A percentile compares a stretch with the other conserved stretches of the same genome.
phyloP scores from a whole-genome alignment of 768 basidiomycete genomes.

The Pulveroboletus sp. region DNA sequence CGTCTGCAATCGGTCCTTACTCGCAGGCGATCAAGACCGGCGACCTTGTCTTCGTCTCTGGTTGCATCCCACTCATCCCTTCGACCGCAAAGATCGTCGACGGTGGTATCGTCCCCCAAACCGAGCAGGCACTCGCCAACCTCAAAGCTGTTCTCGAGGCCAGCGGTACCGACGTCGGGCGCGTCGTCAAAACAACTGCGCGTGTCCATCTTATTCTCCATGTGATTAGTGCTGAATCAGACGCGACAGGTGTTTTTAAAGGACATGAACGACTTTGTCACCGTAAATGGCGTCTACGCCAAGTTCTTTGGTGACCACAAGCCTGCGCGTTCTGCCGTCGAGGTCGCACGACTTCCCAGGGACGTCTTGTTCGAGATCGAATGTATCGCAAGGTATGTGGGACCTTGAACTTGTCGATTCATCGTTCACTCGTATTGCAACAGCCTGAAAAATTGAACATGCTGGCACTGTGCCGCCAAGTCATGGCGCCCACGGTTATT shows the following conservation, averaged over 20 bases:
- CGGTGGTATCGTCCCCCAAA: conserved; percentile 39
- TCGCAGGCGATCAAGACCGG: conserved; percentile 83
- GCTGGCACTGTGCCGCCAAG: too few relatives aligned
- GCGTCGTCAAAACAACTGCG: conserved; percentile 91
- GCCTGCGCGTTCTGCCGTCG: conserved; percentile 90
- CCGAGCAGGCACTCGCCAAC: conserved; percentile 84
- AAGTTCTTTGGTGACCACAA: conserved; percentile 87
- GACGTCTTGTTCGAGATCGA: conserved; percentile 94
- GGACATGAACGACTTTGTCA: conserved; percentile 84
- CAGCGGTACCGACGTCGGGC: conserved; percentile 70
- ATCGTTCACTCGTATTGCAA: neutral
- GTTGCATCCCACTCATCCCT: conserved; percentile 84
- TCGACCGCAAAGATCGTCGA: conserved; percentile 46
- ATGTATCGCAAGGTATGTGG: conserved; percentile 69
- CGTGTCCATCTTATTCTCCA: conserved; percentile 24
- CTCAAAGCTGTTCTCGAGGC: conserved; percentile 81
- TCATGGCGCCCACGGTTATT: too few relatives aligned
- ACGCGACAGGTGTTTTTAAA: conserved; percentile 79
- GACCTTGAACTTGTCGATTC: neutral
- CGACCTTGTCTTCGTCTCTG: conserved; percentile 85
- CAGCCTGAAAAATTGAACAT: conserved; percentile 20
- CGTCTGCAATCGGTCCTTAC: conserved; percentile 84
- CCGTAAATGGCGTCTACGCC: conserved; percentile 80
- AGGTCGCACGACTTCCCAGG: conserved; percentile 85
- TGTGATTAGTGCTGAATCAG: neutral